A percentile compares a stretch with the other conserved stretches of the same genome.
These are phyloP conservation scores for Leishmania guyanensis DNA, from an alignment of 208 protist species.

Conservation along the genomic window DNA sequence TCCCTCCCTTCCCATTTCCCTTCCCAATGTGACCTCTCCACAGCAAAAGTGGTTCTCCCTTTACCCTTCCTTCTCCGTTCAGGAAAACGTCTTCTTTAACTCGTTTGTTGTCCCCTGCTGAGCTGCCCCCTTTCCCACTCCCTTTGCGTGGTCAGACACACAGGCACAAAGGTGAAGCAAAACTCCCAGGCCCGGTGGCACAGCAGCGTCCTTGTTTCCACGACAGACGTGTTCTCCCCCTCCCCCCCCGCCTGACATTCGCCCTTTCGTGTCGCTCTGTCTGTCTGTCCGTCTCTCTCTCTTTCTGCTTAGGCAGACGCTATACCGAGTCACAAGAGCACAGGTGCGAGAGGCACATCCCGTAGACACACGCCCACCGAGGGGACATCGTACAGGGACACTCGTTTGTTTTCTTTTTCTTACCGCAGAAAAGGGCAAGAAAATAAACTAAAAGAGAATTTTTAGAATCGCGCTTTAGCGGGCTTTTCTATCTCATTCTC, in stretches of 20 bases:
- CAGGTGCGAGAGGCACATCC: background rate
- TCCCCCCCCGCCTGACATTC: background rate
- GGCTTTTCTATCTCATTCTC: background rate
- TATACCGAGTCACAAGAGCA: background rate
- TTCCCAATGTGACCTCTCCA: background rate
- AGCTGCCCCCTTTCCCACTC: background rate
- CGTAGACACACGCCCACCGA: background rate
- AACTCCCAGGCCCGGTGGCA: background rate
- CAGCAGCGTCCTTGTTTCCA: background rate
- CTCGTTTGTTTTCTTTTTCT: background rate
- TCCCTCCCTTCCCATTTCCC: background rate
- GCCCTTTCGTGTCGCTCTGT: background rate
- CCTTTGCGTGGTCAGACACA: background rate
- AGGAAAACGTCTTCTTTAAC: background rate
- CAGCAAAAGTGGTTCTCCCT: background rate
- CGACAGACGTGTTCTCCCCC: background rate
- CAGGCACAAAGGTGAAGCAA: background rate
- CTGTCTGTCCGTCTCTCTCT: background rate
- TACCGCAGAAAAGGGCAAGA: background rate
- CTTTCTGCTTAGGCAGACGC: background rate
- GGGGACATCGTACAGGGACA: background rate
- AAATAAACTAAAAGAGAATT: too few species aligned
- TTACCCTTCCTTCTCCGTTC: background rate
- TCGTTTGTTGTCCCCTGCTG: background rate
- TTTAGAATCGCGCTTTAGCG: background rate